phyloP scores from a whole-genome alignment of 371 early-diverging fungal species.

The Haplosporangium sp. region DNA sequence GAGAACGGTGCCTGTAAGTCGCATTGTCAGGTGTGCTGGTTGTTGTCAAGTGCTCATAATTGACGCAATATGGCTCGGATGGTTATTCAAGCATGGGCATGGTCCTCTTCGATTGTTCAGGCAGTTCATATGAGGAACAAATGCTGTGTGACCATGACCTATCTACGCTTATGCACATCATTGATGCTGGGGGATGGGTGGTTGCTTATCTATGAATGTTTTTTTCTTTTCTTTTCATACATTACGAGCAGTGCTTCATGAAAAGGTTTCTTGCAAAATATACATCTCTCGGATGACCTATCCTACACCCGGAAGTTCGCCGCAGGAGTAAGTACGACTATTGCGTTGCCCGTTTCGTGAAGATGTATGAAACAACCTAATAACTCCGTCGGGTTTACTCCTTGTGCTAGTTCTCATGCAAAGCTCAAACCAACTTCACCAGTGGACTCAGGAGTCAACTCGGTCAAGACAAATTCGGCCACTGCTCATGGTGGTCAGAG shows the following conservation, averaged over 20 bases:
- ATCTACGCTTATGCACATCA: too few relatives aligned
- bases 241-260: slow-evolving; percentile 65
- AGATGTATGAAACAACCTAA: too few relatives aligned
- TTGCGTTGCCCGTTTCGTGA: not conserved
- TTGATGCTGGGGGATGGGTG: too few relatives aligned
- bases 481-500: slow-evolving; percentile 22
- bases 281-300: slow-evolving; percentile 54
- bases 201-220: not conserved
- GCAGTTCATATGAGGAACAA: too few relatives aligned
- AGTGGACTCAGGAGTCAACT: slow-evolving; percentile 14
- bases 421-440: slow-evolving; percentile 20
- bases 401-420: slow-evolving; percentile 18
- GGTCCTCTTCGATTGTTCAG: too few relatives aligned
- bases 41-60: too few relatives aligned
- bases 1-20: slow-evolving; percentile 62
- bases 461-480: slow-evolving; percentile 12
- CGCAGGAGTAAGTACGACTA: slow-evolving; percentile 40
- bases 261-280: slow-evolving; percentile 76
- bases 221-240: not conserved
- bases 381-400: too few relatives aligned
- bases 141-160: too few relatives aligned
- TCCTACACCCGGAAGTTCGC: slow-evolving; percentile 36
- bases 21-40: too few relatives aligned
- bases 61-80: too few relatives aligned
- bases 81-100: too few relatives aligned